Percentiles rank a stretch among this genome's conserved stretches.
Evolutionary conservation across 139 green algal genomes (phyloP).

Genomic region (Pedinophyceae sp.): DNA sequence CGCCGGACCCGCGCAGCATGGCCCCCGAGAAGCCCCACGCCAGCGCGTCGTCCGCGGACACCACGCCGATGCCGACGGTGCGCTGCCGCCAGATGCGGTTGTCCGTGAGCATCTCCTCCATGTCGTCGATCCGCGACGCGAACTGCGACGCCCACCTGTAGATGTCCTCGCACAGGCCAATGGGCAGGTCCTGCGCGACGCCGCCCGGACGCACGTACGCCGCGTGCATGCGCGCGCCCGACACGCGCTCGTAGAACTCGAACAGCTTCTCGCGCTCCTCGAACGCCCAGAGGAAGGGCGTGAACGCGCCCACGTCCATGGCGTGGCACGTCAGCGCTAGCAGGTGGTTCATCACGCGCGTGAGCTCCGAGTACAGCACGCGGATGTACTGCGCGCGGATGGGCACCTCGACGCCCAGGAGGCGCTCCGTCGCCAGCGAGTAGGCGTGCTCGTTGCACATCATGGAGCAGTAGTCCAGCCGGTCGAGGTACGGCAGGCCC

Average conservation of each 20-base stretch:
- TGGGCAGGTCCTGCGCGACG: constrained; percentile 48
- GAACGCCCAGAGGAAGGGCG: constrained; percentile 71
- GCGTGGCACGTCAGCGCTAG: constrained; percentile 43
- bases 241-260: constrained; percentile 73
- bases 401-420: constrained; percentile 30
- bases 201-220: constrained; percentile 58
- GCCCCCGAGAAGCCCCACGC: constrained; percentile 51
- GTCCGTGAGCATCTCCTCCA: constrained; percentile 69
- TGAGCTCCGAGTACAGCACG: constrained; percentile 67
- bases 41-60: constrained; percentile 54
- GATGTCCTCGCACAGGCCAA: constrained; percentile 65
- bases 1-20: constrained; percentile 52
- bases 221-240: constrained; percentile 59
- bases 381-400: constrained; percentile 62
- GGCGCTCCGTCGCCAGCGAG: constrained; percentile 59
- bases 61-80: constrained; percentile 62
- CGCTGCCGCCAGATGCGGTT: constrained; percentile 83
- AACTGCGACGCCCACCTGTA: constrained; percentile 66
- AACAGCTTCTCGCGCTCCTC: constrained; percentile 77
- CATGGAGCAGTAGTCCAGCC: constrained; percentile 76
- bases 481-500: constrained; percentile 76
- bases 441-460: constrained; percentile 80
- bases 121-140: constrained; percentile 61
- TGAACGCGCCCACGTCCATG: constrained; percentile 62
- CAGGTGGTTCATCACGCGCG: constrained; percentile 67